These are phyloP conservation scores for Penicillium glabrum DNA, from an alignment of 2,329 filamentous ascomycete species.

Conservation along the genomic window DNA sequence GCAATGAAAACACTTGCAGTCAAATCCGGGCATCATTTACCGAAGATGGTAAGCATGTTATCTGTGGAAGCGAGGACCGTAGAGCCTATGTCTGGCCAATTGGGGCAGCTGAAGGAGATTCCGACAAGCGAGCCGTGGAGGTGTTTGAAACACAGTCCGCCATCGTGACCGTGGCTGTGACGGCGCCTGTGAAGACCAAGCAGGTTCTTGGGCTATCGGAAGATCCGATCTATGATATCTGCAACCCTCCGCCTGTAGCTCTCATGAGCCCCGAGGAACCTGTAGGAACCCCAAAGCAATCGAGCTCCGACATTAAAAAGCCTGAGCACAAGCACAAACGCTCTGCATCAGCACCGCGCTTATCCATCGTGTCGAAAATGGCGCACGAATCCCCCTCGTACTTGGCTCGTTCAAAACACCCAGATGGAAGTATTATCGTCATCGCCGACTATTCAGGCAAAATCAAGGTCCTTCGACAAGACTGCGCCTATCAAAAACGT, in stretches of 20 bases:
- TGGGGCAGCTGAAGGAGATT: conserved; percentile 61
- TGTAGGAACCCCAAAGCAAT: conserved; percentile 49
- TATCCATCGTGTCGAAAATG: conserved; percentile 38
- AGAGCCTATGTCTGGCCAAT: conserved; percentile 88
- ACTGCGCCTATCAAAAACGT: conserved; percentile 82
- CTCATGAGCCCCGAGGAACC: conserved; percentile 73
- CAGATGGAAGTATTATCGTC: conserved; percentile 84
- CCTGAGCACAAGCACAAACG: conserved; percentile 22
- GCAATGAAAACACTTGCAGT: conserved; percentile 83
- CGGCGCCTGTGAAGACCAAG: conserved; percentile 77
- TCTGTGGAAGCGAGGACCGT: conserved; percentile 89
- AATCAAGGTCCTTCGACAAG: conserved; percentile 94
- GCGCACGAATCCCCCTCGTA: conserved; percentile 75
- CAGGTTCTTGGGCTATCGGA: conserved; percentile 76
- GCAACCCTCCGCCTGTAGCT: conserved; percentile 88
- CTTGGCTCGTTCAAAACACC: conserved; percentile 71
- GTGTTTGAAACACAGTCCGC: conserved; percentile 87
- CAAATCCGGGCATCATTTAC: conserved; percentile 90
- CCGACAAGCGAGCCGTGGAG: conserved; percentile 80
- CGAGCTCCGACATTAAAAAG: conserved; percentile 28
- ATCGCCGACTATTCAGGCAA: conserved; percentile 84
- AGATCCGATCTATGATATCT: conserved; percentile 93
- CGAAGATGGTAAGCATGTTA: conserved; percentile 80
- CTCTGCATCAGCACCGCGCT: conserved; percentile 30
- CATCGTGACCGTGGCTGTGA: conserved; percentile 83